These are phyloP conservation scores for Testicularia cyperi DNA, from an alignment of 1,284 basidiomycete species.

Conservation along the genomic window DNA sequence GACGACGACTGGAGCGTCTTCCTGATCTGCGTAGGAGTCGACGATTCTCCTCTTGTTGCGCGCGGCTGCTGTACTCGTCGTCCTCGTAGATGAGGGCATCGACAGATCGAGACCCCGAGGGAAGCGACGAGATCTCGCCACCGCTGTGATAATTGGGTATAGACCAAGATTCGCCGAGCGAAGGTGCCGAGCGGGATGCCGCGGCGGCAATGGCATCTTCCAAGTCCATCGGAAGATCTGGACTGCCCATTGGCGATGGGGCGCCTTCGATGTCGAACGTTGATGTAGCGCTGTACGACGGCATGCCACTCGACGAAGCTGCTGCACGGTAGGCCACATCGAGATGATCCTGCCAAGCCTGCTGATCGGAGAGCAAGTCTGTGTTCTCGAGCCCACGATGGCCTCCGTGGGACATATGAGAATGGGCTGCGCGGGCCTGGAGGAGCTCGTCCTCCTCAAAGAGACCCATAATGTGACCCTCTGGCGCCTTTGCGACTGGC, in stretches of 20 bases:
- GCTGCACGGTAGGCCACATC: too few relatives aligned
- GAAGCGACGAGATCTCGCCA: too few relatives aligned
- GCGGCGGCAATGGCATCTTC: slow-evolving; percentile 20
- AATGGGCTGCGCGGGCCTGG: neutral
- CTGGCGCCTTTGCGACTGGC: slow-evolving; percentile 29
- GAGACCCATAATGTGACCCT: slow-evolving; percentile 14
- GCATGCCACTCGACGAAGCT: too few relatives aligned
- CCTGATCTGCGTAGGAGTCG: slow-evolving; percentile 16
- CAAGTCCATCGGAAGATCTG: slow-evolving; percentile 20
- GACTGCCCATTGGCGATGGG: slow-evolving; percentile 32
- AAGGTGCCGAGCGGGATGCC: slow-evolving; percentile 1
- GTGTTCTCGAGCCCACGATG: too few relatives aligned
- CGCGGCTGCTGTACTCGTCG: neutral
- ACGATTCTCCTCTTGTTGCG: neutral
- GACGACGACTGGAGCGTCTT: slow-evolving; percentile 27
- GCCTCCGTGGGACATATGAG: too few relatives aligned
- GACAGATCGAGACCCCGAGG: too few relatives aligned
- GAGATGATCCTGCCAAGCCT: slow-evolving; percentile 5
- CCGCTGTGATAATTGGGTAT: too few relatives aligned
- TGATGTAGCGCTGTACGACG: too few relatives aligned
- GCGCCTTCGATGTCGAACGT: slow-evolving; percentile 16
- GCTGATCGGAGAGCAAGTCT: neutral
- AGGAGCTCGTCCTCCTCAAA: slow-evolving; percentile 15
- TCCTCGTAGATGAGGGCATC: too few relatives aligned
- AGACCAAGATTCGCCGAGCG: too few relatives aligned